A percentile compares a stretch with the other conserved stretches of the same genome.
These are phyloP conservation scores for Anisodus acutangulus DNA, from an alignment of 257 asterid genomes.

Conservation along the genomic window DNA sequence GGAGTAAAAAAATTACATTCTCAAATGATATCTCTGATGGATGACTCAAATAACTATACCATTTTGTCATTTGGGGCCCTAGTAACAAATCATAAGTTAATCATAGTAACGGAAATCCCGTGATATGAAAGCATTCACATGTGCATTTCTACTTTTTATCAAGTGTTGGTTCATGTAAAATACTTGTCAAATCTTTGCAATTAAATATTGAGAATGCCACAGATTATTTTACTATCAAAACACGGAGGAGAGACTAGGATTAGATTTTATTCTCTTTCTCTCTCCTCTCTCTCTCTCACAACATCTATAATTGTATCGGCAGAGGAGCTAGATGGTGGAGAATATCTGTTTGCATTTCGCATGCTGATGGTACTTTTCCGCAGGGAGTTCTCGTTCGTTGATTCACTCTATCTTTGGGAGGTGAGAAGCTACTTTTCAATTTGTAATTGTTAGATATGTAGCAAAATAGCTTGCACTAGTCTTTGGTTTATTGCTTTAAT, in stretches of 20 bases:
- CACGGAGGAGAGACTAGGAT: neutral
- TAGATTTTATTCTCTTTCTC: neutral
- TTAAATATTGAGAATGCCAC: slow-evolving; percentile 12
- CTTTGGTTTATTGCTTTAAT: neutral
- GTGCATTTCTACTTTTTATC: neutral
- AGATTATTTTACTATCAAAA: neutral
- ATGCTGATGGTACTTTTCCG: slow-evolving; percentile 97
- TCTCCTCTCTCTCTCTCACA: slow-evolving; percentile 28
- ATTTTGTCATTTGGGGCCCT: slow-evolving; percentile 7
- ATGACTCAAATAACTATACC: neutral
- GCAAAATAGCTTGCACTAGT: neutral
- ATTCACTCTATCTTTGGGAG: slow-evolving; percentile 97
- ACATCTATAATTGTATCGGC: slow-evolving; percentile 42
- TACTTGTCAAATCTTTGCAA: neutral
- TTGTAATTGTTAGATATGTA: neutral
- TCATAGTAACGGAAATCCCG: neutral
- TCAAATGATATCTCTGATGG: neutral
- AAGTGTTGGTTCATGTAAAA: slow-evolving; percentile 19
- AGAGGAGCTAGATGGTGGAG: slow-evolving; percentile 99
- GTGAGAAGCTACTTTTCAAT: slow-evolving; percentile 42
- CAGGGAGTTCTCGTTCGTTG: slow-evolving; percentile 91
- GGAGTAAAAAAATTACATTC: neutral
- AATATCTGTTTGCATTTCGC: slow-evolving; percentile 91
- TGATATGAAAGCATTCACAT: neutral
- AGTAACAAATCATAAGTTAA: neutral